These are phyloP conservation scores for Puccinellia tenuiflora DNA, from an alignment of 176 grass and related monocot genomes.

Conservation along the genomic window DNA sequence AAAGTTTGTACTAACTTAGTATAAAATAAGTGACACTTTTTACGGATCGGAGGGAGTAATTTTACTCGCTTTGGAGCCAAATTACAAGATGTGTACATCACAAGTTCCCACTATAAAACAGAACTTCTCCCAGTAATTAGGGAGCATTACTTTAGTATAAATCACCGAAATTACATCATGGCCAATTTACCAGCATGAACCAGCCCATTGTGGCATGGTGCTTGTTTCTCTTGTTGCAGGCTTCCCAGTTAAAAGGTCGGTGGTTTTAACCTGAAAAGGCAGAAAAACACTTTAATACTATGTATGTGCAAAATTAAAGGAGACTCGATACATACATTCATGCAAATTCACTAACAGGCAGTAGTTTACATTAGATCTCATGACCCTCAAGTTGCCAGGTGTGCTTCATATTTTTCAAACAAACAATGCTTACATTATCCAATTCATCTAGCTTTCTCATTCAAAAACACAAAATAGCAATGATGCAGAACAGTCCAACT, in stretches of 20 bases:
- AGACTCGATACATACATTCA: background rate
- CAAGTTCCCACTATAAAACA: background rate
- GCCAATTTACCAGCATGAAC: conserved; percentile 87
- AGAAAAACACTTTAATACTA: conserved; percentile 13
- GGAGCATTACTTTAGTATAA: background rate
- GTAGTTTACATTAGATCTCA: conserved; percentile 12
- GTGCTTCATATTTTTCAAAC: background rate
- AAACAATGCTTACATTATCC: background rate
- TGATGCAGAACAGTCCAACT: background rate
- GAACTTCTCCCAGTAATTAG: background rate
- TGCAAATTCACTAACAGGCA: background rate
- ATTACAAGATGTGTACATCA: background rate
- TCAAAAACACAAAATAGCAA: background rate
- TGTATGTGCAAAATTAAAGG: background rate
- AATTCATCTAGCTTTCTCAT: background rate
- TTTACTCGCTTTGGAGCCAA: background rate
- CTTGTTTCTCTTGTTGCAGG: conserved; percentile 89
- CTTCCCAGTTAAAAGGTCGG: conserved; percentile 50
- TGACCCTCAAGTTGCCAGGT: conserved; percentile 8
- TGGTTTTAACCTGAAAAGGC: conserved; percentile 65
- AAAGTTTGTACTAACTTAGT: no score
- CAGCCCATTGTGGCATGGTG: conserved; percentile 99
- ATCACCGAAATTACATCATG: conserved; percentile 8
- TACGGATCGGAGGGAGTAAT: no score
- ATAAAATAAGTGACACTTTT: no score